A percentile compares a stretch with the other conserved stretches of the same genome.
These are phyloP conservation scores for Penicillium sp. DNA, from an alignment of 2,329 filamentous ascomycete genomes.

Conservation along the genomic window DNA sequence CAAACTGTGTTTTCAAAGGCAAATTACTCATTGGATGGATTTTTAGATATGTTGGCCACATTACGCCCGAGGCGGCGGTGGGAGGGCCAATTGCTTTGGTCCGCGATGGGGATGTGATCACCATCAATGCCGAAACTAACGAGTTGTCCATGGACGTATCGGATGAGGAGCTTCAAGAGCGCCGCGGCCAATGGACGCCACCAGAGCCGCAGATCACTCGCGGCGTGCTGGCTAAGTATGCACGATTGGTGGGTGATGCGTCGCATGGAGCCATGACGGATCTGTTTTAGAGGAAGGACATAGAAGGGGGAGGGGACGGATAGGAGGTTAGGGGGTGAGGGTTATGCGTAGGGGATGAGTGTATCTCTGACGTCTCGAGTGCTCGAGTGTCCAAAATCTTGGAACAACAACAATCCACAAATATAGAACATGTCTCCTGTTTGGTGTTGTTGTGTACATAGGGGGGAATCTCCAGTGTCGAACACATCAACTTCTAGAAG, in stretches of 20 bases:
- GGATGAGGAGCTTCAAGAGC: slow-evolving; percentile 67
- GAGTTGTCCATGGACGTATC: slow-evolving; percentile 69
- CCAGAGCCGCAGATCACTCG: slow-evolving; percentile 74
- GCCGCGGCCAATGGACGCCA: slow-evolving; percentile 68
- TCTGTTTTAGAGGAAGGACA: slow-evolving; percentile 45
- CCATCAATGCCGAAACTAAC: slow-evolving; percentile 82
- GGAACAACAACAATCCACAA: not conserved
- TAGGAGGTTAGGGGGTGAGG: not conserved
- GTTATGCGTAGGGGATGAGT: not conserved
- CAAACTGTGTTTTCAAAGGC: too few relatives aligned
- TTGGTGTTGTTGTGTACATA: not conserved
- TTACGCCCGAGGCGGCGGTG: slow-evolving; percentile 84
- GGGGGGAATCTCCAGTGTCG: not conserved
- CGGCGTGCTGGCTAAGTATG: slow-evolving; percentile 89
- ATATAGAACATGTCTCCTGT: not conserved
- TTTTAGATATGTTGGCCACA: slow-evolving; percentile 89
- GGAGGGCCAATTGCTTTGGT: slow-evolving; percentile 89
- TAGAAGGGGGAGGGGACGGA: not conserved
- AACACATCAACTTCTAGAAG: slow-evolving; percentile 11
- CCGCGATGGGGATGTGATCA: slow-evolving; percentile 75
- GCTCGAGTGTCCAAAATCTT: not conserved
- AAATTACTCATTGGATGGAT: too few relatives aligned
- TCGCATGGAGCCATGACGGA: slow-evolving; percentile 91
- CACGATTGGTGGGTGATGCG: slow-evolving; percentile 82
- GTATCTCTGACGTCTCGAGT: not conserved